Percentiles rank a stretch among this genome's conserved stretches.
Conservation (phyloP, 805 yeast genomes). For the Suhomyces xylopsoci region DNA sequence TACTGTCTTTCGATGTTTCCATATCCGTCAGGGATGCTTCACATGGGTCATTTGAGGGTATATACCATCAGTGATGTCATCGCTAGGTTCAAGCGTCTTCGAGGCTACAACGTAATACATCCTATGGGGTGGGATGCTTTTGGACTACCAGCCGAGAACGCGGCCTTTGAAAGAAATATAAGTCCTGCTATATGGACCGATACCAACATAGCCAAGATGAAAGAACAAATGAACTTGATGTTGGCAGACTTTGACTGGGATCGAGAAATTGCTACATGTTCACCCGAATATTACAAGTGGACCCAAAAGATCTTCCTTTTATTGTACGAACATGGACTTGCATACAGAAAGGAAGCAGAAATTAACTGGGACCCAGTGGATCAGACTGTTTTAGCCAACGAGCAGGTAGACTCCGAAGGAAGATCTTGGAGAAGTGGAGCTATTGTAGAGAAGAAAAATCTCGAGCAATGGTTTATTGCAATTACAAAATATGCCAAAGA, state of each 20-base stretch:
- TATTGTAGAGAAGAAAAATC: constrained; percentile 71
- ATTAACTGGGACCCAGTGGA: constrained; percentile 99
- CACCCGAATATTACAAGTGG: constrained; percentile 86
- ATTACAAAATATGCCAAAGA: constrained; percentile 78
- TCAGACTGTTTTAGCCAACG: constrained; percentile 89
- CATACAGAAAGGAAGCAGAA: constrained; percentile 81
- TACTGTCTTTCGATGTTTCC: constrained; percentile 90
- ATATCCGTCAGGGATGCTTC: constrained; percentile 90
- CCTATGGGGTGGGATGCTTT: constrained; percentile 99
- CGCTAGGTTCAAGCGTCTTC: constrained; percentile 71
- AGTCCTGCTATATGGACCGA: constrained; percentile 84
- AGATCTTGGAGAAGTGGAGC: constrained; percentile 98
- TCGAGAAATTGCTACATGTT: constrained; percentile 80
- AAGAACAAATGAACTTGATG: constrained; percentile 73
- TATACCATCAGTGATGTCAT: constrained; percentile 86
- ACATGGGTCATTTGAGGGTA: constrained; percentile 92
- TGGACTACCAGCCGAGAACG: constrained; percentile 97
- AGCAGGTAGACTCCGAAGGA: constrained; percentile 91
- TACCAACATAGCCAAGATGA: constrained; percentile 80
- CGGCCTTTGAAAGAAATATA: constrained; percentile 83
- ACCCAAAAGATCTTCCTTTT: constrained; percentile 83
- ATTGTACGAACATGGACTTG: constrained; percentile 71
- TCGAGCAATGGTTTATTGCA: constrained; percentile 92
- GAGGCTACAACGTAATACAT: constrained; percentile 77
- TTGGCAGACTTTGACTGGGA: constrained; percentile 92